Base-by-base conservation (phyloP, 208 protist genomes). In the Trypanosoma caninum region DNA sequence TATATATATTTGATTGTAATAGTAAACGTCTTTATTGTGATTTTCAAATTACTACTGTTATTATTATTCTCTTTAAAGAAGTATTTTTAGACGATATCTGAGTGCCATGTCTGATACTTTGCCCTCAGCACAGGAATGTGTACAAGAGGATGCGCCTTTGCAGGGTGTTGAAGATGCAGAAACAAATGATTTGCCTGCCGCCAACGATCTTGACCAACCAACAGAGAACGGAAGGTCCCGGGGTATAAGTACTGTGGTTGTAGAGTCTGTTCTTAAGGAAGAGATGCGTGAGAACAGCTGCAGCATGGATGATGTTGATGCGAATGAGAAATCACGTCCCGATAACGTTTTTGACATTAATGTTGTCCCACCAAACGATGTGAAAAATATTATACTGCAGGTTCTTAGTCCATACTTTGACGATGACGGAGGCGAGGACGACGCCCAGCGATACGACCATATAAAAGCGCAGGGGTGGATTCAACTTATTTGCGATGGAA, bases 361-460 rank as follows among this genome's bases (percentile, higher is more conserved):
- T 42, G 67, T 70, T 33, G 74, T 93, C 35, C 75, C 82, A 4
- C 68, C 71, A 40, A 94, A 87, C 54, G 84, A 91, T 52, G 87
- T 94, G 45, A 94, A 94, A 65, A 94, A 94, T 54, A 91, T 94
- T 42, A 88, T 94, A 33, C 35, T 91, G 47, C 87, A 94, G 55
- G 76, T 86, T 27, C 57, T 89, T 20, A 87, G 82, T 37, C 87
- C 82, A 9, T 91, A 91, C 69, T 84, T 94, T 37, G 87, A 94
- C 59, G 87, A 94, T 46, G 84, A 94, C 42, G 85, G 68, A 2
- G 66, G 76, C 28, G 67, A 74, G 38, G 74, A 91, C 59, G 73
- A 76, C 18, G 84, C 78, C 20, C 84, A 87, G 63, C 76, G 78
- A 28, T 94, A 94, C 56, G 84, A 91, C 40, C 88, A 94, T 65